phyloP scores from a whole-genome alignment of 2,329 filamentous ascomycete genomes.

The Epichloe hybrida region DNA sequence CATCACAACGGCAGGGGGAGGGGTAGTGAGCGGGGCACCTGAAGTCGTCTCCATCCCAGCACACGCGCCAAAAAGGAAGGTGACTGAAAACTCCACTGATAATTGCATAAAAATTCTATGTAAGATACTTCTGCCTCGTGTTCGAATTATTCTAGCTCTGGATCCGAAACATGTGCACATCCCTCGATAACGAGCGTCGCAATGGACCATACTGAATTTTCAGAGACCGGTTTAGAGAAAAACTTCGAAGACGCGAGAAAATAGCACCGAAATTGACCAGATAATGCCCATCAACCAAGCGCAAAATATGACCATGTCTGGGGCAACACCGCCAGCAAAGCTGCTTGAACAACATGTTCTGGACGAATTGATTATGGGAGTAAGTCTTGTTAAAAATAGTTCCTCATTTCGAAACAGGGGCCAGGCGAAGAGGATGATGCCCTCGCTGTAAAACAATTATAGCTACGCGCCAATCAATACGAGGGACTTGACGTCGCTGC shows the following conservation, averaged over 20 bases:
- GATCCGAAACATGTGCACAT: too few species aligned
- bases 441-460: not conserved
- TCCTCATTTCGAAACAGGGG: not conserved
- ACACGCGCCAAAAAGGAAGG: not conserved
- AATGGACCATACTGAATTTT: not conserved
- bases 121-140: too few species aligned
- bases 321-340: not conserved
- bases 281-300: not conserved
- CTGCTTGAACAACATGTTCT: constrained; percentile 15
- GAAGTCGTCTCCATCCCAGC: not conserved
- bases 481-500: not conserved
- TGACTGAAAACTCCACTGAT: not conserved
- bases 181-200: too few species aligned
- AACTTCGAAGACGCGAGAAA: not conserved
- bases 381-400: constrained; percentile 18
- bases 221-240: not conserved
- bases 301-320: not conserved
- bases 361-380: constrained; percentile 44
- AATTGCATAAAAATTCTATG: too few species aligned
- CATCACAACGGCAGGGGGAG: too few species aligned
- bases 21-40: too few species aligned
- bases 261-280: not conserved
- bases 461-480: not conserved
- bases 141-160: too few species aligned
- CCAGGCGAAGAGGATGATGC: not conserved